Base-by-base conservation (phyloP, 2,329 filamentous ascomycete genomes). In the Talaromyces atroroseus region DNA sequence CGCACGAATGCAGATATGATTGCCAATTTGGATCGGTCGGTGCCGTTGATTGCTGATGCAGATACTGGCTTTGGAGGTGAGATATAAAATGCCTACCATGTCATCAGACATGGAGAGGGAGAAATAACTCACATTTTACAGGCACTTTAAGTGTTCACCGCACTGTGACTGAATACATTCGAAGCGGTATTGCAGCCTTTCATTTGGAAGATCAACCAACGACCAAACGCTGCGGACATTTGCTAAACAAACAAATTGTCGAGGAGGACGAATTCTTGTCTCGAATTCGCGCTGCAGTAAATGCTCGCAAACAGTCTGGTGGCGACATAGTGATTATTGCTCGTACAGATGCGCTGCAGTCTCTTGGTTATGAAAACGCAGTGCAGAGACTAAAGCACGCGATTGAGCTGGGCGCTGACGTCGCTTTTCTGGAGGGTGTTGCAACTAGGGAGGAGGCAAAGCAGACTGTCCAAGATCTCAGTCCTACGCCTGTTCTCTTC, bases 1-100 rank as follows among this genome's bases (percentile, higher is more conserved):
- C 73, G 76, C 36, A 71, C 73, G 46, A 82, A 86, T 65, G 84
- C 83, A n/a, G 75, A 78, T 52, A 86, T 86, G 82, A 83, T 88
- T 57, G 82, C 84, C 56, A 78, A 77, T 44, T 74, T 87, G 29
- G 76, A 84, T 60, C 78, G 79, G 0, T 66, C 68, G 0, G 71
- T 80, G 0, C 84, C 84, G 0, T 66, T 88, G 20, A 85, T 87
- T 61, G 83, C 78, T 14, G 79, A 82, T 54, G 78, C 78, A 65
- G 79, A 82, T 60, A 80, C 78, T 1, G 79, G 79, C 2, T 81
- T 80, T 59, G 78, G 79, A 58, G 76, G 74, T 68, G 62, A 32
- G 49, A 32, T 42, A 11, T 29, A 7, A 29, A 16, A 14, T 36
- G 11, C 14, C 12, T 36, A 10, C 32, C 8, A 14, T 36, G 2